Evolutionary conservation across 805 yeast species (phyloP).

Genomic region (Saturnispora sekii): DNA sequence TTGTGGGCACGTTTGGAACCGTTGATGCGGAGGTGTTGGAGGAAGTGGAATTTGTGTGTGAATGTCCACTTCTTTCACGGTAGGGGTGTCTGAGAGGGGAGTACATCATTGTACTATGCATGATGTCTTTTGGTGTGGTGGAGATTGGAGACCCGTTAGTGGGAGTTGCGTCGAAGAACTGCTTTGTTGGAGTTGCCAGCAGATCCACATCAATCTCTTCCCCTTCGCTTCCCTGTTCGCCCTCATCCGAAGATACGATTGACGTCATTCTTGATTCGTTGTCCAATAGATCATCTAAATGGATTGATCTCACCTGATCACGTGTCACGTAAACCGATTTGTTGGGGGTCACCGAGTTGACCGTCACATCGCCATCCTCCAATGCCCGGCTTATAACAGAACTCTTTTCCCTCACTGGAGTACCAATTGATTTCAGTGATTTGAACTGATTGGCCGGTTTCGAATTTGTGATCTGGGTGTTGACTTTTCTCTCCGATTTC

Average conservation of each 20-base stretch:
- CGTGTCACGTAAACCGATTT: slow-evolving; percentile 9
- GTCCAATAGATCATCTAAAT: slow-evolving; percentile 11
- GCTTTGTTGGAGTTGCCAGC: slow-evolving; percentile 10
- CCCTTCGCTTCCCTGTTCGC: slow-evolving; percentile 3
- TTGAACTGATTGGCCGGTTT: slow-evolving; percentile 24
- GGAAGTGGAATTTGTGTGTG: slow-evolving; percentile 8
- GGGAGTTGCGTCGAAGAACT: slow-evolving; percentile 8
- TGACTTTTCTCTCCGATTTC: slow-evolving; percentile 2
- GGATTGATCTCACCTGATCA: slow-evolving; percentile 13
- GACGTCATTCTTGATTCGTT: slow-evolving; percentile 7
- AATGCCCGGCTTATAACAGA: slow-evolving; percentile 15
- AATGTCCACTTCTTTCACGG: slow-evolving; percentile 2
- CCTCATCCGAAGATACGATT: slow-evolving; percentile 1
- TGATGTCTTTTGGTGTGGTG: slow-evolving; percentile 7
- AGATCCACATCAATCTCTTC: not conserved
- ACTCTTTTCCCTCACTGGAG: slow-evolving; percentile 3
- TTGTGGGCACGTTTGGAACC: not conserved
- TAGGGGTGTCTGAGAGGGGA: not conserved
- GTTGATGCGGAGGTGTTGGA: not conserved
- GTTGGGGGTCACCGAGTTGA: slow-evolving; percentile 15
- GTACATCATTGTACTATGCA: not conserved
- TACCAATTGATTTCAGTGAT: slow-evolving; percentile 22
- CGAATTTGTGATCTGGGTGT: not conserved
- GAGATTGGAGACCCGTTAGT: slow-evolving; percentile 10
- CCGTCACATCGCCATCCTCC: slow-evolving; percentile 18